A percentile compares a stretch with the other conserved stretches of the same genome.
These are phyloP conservation scores for Pestalotiopsis sp. DNA, from an alignment of 2,329 filamentous ascomycete genomes.

Conservation along the genomic window DNA sequence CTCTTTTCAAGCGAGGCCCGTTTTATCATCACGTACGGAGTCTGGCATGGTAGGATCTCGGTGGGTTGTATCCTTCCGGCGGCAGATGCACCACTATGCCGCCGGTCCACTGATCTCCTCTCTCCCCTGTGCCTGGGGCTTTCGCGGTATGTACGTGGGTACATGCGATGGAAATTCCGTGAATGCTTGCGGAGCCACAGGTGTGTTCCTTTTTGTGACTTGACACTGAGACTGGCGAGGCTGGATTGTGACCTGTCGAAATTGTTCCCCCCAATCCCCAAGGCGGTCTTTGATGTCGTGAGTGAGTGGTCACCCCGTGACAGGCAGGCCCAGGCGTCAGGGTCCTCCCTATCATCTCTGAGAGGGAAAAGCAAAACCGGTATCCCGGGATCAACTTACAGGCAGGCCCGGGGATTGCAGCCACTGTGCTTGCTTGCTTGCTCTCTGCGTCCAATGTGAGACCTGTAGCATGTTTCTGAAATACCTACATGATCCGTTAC, in stretches of 20 bases:
- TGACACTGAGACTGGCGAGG: background rate
- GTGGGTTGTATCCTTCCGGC: background rate
- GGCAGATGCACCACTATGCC: background rate
- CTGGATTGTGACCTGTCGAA: background rate
- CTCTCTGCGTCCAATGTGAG: background rate
- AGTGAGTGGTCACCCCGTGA: background rate
- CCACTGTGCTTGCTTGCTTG: background rate
- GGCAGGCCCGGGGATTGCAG: background rate
- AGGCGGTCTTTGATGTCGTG: background rate
- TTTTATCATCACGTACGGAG: background rate
- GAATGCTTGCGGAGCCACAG: background rate
- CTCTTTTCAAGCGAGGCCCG: background rate
- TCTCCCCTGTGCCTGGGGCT: background rate
- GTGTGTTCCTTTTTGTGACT: background rate
- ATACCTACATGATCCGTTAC: background rate
- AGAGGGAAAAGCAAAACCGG: background rate
- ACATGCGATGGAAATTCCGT: no score
- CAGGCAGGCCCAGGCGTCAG: background rate
- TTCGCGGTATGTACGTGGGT: background rate
- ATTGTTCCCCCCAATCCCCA: background rate
- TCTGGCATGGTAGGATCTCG: background rate
- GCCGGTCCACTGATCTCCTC: background rate
- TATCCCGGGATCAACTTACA: background rate
- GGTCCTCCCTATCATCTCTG: background rate
- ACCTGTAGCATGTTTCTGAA: background rate